These are phyloP conservation scores for Geopyxis carbonaria DNA, from an alignment of 495 filamentous ascomycete species.

Conservation along the genomic window DNA sequence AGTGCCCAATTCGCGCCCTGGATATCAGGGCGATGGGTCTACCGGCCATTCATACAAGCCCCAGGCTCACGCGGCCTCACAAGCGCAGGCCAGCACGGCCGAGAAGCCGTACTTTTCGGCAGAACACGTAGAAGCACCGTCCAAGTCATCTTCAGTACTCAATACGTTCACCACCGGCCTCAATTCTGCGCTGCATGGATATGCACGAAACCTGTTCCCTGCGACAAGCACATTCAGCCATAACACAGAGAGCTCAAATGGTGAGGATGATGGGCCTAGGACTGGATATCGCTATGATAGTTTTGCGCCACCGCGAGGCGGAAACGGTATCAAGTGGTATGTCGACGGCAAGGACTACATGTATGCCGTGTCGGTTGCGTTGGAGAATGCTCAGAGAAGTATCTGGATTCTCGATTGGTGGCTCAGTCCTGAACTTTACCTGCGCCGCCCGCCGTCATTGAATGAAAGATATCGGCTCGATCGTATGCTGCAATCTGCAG, in stretches of 20 bases:
- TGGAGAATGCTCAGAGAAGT: constrained; percentile 66
- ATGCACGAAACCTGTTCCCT: constrained; percentile 21
- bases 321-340: constrained; percentile 71
- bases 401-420: constrained; percentile 95
- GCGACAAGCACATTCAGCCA: constrained; percentile 14
- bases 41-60: constrained; percentile 8
- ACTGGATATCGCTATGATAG: constrained; percentile 57
- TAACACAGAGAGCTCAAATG: constrained; percentile 4
- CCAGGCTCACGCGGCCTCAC: constrained; percentile 12
- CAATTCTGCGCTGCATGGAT: constrained; percentile 18
- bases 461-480: constrained; percentile 80
- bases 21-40: not conserved
- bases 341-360: constrained; percentile 88
- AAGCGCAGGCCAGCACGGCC: constrained; percentile 2
- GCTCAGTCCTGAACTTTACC: constrained; percentile 77
- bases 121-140: not conserved
- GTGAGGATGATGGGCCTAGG: constrained; percentile 11
- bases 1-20: not conserved
- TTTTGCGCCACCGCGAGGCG: constrained; percentile 53
- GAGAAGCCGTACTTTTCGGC: constrained; percentile 1
- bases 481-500: constrained; percentile 71
- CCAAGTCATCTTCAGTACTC: not conserved
- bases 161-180: constrained; percentile 18
- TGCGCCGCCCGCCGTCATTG: constrained; percentile 65
- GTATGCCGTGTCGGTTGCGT: constrained; percentile 67